Evolutionary conservation across 176 grass and related monocot genomes (phyloP).

Genomic region (Panicum miliaceum): DNA sequence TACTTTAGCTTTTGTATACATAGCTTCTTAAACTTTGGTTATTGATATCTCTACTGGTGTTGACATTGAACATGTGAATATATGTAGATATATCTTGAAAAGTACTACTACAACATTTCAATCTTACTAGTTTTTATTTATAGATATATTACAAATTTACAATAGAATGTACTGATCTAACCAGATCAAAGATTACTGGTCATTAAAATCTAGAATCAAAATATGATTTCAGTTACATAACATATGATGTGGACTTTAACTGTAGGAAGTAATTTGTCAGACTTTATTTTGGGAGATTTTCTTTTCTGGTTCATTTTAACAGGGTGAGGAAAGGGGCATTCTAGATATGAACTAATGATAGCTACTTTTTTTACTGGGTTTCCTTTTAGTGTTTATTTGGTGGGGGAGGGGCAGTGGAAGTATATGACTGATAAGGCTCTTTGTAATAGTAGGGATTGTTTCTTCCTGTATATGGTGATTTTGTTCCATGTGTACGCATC

Average conservation of each 20-base stretch:
- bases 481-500: background rate
- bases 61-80: background rate
- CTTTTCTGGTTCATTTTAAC: constrained; percentile 8
- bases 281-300: constrained; percentile 7
- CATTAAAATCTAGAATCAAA: background rate
- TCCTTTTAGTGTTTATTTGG: background rate
- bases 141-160: background rate
- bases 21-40: background rate
- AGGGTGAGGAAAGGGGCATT: background rate
- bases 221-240: background rate
- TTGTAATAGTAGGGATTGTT: background rate
- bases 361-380: background rate
- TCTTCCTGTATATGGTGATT: constrained; percentile 3
- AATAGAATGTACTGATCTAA: background rate
- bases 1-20: background rate
- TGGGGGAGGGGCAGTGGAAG: background rate
- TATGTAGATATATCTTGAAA: background rate
- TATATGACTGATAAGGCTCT: background rate
- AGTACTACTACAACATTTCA: background rate
- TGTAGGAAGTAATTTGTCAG: background rate
- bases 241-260: background rate
- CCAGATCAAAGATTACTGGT: background rate
- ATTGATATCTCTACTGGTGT: background rate
- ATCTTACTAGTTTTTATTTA: background rate
- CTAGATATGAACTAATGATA: background rate